Base-by-base conservation (phyloP, 192 early-diverging fungal species). In the Geranomyces variabilis region DNA sequence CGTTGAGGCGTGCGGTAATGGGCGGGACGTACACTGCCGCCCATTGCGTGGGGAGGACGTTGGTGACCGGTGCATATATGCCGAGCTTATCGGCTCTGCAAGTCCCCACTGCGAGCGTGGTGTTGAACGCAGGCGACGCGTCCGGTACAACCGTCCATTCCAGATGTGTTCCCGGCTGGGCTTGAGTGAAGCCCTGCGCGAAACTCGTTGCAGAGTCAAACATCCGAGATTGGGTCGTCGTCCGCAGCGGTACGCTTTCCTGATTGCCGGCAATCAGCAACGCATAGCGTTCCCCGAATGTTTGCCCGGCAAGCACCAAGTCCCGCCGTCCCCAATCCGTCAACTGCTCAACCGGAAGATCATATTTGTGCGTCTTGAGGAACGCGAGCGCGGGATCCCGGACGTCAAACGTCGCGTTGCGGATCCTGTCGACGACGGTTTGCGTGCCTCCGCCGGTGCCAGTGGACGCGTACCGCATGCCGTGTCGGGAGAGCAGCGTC, bases 1-100 rank as follows among this genome's bases (percentile, higher is more conserved):
- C 51, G 51, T 53, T 53, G n/a, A 53, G 51, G 7, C 51, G 51
- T 15, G 51, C 51, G 4, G 51, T 26, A 53, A 53, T 53, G 24
- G 51, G 51, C 51, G 51, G 51, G 24, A 53, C 6, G 51, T 53
- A 53, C 51, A 8, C 7, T 3, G 17, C 51, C 24, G 51, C 51
- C 51, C 51, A 53, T 26, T 4, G 51, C 19, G 4, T 24, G 19
- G 4, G 17, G 24, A 53, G 51, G 15, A 17, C 51, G 19, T 15
- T 26, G 19, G 4, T 26, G 2, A 53, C 17, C 4, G 51, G 51
- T 6, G 6, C 51, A 15, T 53, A 53, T 3, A 53, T 24, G 19
- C 24, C 24, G 4, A 53, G 7, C 3, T 53, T 26, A 17, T 53
- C n/a, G 19, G 51, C 51, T 17, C 15, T 53, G 51, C 51, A 53